Conservation (phyloP, 768 basidiomycete species). For the Guyanaporus albipodus region DNA sequence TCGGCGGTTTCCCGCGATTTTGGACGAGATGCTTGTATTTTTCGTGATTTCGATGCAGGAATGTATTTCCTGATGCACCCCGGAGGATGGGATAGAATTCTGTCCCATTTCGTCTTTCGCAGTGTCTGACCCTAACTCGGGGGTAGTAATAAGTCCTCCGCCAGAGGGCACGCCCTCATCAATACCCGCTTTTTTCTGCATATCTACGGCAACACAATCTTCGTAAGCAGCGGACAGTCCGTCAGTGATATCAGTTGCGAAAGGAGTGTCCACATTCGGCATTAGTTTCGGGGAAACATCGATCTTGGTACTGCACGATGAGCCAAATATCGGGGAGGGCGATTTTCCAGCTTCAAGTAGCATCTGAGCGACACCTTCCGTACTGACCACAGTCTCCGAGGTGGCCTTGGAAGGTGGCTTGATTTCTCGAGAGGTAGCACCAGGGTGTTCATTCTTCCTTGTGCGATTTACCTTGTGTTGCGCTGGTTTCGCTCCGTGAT, state of each 20-base stretch:
- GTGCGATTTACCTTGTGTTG: constrained; percentile 1
- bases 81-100: not conserved
- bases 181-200: not conserved
- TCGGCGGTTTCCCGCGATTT: constrained; percentile 24
- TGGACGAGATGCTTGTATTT: constrained; percentile 5
- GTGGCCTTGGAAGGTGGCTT: not conserved
- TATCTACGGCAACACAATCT: not conserved
- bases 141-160: not conserved
- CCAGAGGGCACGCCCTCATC: not conserved
- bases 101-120: not conserved
- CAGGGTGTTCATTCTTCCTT: constrained; percentile 12
- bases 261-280: constrained; percentile 2
- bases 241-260: not conserved
- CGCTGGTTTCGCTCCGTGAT: not conserved
- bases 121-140: not conserved
- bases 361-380: not conserved
- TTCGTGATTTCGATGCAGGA: not conserved
- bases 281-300: constrained; percentile 8
- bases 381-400: not conserved
- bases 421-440: not conserved
- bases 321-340: constrained; percentile 7
- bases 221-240: not conserved
- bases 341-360: not conserved
- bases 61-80: not conserved
- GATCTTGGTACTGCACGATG: constrained; percentile 16